These are phyloP conservation scores for Zygosaccharomyces siamensis DNA, from an alignment of 805 yeast species.

Conservation along the genomic window DNA sequence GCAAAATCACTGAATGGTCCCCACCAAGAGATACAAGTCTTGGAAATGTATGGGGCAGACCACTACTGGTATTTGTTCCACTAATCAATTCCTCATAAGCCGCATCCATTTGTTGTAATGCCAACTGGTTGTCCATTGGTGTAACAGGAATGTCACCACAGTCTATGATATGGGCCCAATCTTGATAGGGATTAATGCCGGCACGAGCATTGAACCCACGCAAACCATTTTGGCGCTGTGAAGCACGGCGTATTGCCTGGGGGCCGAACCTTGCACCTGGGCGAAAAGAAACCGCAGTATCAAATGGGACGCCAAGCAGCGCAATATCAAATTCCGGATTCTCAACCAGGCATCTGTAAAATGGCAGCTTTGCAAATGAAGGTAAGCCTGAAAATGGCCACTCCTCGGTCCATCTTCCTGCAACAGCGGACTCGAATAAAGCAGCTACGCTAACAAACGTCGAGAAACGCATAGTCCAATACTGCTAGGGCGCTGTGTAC, in stretches of 20 bases:
- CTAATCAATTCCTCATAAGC: conserved; percentile 51
- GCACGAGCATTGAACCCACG: conserved; percentile 71
- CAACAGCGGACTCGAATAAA: neutral
- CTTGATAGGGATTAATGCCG: conserved; percentile 52
- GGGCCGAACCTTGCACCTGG: conserved; percentile 87
- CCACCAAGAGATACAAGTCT: conserved; percentile 73
- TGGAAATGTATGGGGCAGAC: conserved; percentile 41
- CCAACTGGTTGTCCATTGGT: conserved; percentile 62
- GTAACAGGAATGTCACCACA: conserved; percentile 68
- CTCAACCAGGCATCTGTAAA: conserved; percentile 51
- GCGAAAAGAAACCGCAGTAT: conserved; percentile 73
- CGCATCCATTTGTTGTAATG: conserved; percentile 55
- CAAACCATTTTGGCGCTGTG: conserved; percentile 62
- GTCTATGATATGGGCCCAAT: conserved; percentile 52
- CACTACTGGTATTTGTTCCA: conserved; percentile 25
- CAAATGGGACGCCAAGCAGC: conserved; percentile 75
- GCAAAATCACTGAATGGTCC: conserved; percentile 72
- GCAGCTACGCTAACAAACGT: neutral
- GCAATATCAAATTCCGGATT: conserved; percentile 60
- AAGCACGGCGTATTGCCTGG: conserved; percentile 59
- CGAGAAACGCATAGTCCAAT: neutral
- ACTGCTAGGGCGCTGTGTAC: neutral
- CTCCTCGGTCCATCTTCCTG: conserved; percentile 53
- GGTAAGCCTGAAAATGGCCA: conserved; percentile 70
- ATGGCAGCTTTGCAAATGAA: conserved; percentile 70